These are phyloP conservation scores for Gossypium sturtianum DNA, from an alignment of 345 rosid genomes.

Conservation along the genomic window DNA sequence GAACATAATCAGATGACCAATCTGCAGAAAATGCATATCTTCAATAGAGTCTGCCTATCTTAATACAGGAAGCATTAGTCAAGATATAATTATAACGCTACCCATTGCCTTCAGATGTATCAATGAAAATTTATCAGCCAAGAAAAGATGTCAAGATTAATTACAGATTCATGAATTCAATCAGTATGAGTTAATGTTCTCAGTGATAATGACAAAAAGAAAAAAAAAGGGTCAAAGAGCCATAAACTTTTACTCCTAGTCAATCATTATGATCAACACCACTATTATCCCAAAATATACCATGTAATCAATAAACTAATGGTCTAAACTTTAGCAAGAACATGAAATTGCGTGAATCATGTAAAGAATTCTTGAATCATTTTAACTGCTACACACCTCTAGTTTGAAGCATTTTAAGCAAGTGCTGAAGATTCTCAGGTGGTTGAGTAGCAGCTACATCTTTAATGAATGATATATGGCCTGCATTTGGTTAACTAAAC, in stretches of 20 bases:
- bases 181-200: background rate
- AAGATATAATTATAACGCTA: background rate
- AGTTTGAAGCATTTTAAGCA: slow-evolving; percentile 71
- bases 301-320: background rate
- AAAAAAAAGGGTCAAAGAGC: background rate
- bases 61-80: background rate
- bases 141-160: background rate
- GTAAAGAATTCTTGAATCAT: background rate
- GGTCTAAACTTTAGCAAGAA: slow-evolving; percentile 1
- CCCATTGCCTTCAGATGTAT: background rate
- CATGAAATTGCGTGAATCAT: background rate
- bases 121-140: background rate
- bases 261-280: background rate
- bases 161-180: background rate
- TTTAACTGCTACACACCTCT: slow-evolving; percentile 36
- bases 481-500: slow-evolving; percentile 31
- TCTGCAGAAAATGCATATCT: background rate
- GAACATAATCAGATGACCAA: background rate
- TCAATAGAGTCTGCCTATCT: background rate
- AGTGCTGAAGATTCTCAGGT: slow-evolving; percentile 56
- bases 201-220: background rate
- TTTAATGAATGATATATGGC: slow-evolving; percentile 63
- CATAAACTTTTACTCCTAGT: background rate
- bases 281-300: background rate
- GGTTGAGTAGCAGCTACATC: slow-evolving; percentile 67